Base-by-base conservation (phyloP, 148 eudicot species). In the Vaccinium myrtillus region DNA sequence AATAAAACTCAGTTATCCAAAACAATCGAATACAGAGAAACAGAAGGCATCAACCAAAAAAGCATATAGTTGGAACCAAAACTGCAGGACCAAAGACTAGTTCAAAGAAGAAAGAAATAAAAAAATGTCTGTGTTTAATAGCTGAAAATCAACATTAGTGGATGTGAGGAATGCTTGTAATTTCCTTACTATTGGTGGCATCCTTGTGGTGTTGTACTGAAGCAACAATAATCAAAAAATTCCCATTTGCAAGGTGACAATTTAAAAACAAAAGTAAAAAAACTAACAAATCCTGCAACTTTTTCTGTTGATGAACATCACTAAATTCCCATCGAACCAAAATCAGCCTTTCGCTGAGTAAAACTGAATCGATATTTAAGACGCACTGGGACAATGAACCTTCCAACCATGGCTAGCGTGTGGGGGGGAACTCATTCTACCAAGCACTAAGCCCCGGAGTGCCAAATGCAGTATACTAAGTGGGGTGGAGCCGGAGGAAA, bases 81-180 rank as follows among this genome's bases (percentile, higher is more conserved):
- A 27, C 25, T 43, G 49, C 2, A 75, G 11, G 30, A 30, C 55
- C 25, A 71, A 1, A 67, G 23, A 79, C 56, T 75, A 11, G 69
- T 69, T 55, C 85, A 65, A 70, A 78, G 83, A 21, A 77, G 71
- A 71, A 6, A 82, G 18, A 21, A 83, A 15, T 46, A 49, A 15
- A 15, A 15, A 77, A 84, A 58, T 27, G 16, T 50, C 12, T 16
- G 18, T 16, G 27, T 36, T 50, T 36, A 65, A 77, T 32, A 5
- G n/a, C 51, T 65, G 61, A 53, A 78, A 53, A 78, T 27, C 74
- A 30, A 10, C 39, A 25, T 23, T 5, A n/a, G 70, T 63, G 30
- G 30, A 30, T 63, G 30, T n/a, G 16, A 67, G 16, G 36, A 67
- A 67, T 9, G 55, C 55, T 8, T 53, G 11, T 5, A 13, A 53